These are phyloP conservation scores for Boletus rex-veris DNA, from an alignment of 768 basidiomycete species.

Conservation along the genomic window DNA sequence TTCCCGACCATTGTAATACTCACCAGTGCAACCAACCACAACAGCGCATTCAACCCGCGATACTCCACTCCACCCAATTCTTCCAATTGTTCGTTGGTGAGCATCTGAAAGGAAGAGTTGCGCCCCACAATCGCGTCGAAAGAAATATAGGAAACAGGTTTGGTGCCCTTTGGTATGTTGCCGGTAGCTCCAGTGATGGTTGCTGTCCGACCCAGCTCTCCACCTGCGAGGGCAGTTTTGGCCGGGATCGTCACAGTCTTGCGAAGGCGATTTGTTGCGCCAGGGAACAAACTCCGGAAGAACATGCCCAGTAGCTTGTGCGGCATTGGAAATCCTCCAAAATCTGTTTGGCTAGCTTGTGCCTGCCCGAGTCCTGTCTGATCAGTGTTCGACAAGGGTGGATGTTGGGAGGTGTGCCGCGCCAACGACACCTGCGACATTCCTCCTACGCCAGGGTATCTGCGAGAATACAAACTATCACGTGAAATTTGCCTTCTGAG, in stretches of 20 bases:
- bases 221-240: constrained; percentile 51
- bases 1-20: constrained; percentile 27
- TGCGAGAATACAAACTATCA: constrained; percentile 13
- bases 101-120: constrained; percentile 66
- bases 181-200: constrained; percentile 12
- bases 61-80: constrained; percentile 95
- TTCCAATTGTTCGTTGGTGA: constrained; percentile 81
- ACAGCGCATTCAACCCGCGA: constrained; percentile 71
- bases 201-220: constrained; percentile 27
- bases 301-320: constrained; percentile 48
- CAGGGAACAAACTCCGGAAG: constrained; percentile 60
- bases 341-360: constrained; percentile 41
- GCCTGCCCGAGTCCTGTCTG: constrained; percentile 10
- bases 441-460: constrained; percentile 9
- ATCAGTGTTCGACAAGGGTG: constrained; percentile 12
- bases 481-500: constrained; percentile 5
- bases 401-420: constrained; percentile 14
- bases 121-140: constrained; percentile 84
- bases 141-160: constrained; percentile 72
- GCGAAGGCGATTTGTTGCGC: constrained; percentile 51
- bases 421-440: constrained; percentile 14
- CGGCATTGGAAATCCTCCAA: constrained; percentile 77
- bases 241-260: constrained; percentile 74
- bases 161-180: constrained; percentile 39
- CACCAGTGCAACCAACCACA: constrained; percentile 78